A percentile compares a stretch with the other conserved stretches of the same genome.
phyloP scores from a whole-genome alignment of 2,329 filamentous ascomycete species.

The Fusarium tjaetaba region DNA sequence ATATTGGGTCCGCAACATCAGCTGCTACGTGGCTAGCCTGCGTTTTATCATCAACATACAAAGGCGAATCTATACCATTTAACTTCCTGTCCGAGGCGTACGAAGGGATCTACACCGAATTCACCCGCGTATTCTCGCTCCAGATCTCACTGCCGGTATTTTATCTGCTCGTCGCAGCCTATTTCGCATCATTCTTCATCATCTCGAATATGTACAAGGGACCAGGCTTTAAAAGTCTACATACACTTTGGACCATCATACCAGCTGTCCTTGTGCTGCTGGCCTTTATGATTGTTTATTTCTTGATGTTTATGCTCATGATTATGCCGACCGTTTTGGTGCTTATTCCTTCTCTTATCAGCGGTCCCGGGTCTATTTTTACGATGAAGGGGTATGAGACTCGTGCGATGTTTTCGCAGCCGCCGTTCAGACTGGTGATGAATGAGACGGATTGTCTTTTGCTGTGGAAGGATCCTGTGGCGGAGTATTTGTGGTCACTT shows the following conservation, averaged over 20 bases:
- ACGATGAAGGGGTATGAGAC: background rate
- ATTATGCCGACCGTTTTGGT: rapidly evolving
- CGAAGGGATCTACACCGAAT: background rate
- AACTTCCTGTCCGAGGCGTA: background rate
- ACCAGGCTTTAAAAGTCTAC: background rate
- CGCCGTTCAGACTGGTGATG: background rate
- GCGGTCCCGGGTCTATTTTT: background rate
- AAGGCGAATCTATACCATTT: background rate
- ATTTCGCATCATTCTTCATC: background rate
- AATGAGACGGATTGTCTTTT: background rate
- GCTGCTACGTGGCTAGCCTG: background rate
- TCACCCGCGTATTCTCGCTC: background rate
- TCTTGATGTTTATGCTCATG: background rate
- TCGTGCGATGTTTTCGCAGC: background rate
- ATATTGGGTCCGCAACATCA: background rate
- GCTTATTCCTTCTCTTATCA: background rate
- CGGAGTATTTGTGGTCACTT: slow-evolving; percentile 22
- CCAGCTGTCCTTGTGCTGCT: too few species aligned
- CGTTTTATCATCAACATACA: background rate
- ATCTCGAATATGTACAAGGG: rapidly evolving
- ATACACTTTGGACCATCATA: too few species aligned
- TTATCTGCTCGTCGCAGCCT: background rate
- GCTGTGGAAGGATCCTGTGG: slow-evolving; percentile 17
- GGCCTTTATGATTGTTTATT: rapidly evolving
- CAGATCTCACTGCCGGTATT: background rate